A percentile compares a stretch with the other conserved stretches of the same genome.
phyloP scores from a whole-genome alignment of 1,139 yeast species.

The Kodamaea ohmeri region DNA sequence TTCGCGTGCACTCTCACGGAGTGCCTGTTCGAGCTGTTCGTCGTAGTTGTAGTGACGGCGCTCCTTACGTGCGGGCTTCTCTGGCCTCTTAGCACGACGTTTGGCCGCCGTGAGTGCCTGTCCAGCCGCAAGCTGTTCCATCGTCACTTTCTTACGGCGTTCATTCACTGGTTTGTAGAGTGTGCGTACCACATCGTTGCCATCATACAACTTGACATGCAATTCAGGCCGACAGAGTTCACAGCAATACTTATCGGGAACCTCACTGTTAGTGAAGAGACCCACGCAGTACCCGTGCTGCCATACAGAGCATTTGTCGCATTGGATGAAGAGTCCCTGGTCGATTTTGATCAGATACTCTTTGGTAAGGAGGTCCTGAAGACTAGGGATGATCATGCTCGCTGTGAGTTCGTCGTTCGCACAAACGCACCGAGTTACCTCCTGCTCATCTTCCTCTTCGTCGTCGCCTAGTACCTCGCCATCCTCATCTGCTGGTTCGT shows the following conservation, averaged over 20 bases:
- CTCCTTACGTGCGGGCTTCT: constrained; percentile 27
- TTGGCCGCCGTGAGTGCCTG: constrained; percentile 15
- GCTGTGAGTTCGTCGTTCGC: constrained; percentile 65
- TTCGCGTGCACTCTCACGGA: constrained; percentile 66
- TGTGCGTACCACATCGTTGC: constrained; percentile 36
- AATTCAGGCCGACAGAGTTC: constrained; percentile 83
- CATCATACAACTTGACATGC: constrained; percentile 51
- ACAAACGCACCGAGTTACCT: constrained; percentile 87
- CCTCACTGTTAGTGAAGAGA: constrained; percentile 63
- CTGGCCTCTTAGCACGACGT: constrained; percentile 12
- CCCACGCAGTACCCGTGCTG: constrained; percentile 98
- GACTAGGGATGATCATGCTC: constrained; percentile 34
- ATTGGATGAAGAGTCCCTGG: constrained; percentile 78
- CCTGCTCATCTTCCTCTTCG: constrained; percentile 50
- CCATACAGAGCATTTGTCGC: constrained; percentile 94
- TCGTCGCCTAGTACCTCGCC: constrained; percentile 25
- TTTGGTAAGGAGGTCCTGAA: constrained; percentile 42
- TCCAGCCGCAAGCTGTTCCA: constrained; percentile 17
- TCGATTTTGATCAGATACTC: constrained; percentile 66
- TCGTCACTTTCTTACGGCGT: constrained; percentile 44
- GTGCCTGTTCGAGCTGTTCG: constrained; percentile 64
- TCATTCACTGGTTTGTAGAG: constrained; percentile 50
- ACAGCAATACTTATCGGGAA: constrained; percentile 93
- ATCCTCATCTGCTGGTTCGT: constrained; percentile 24
- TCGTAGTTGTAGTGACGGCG: constrained; percentile 52